A percentile compares a stretch with the other conserved stretches of the same genome.
Conservation (phyloP, 2,329 filamentous ascomycete genomes). For the Colletotrichum abscissum region DNA sequence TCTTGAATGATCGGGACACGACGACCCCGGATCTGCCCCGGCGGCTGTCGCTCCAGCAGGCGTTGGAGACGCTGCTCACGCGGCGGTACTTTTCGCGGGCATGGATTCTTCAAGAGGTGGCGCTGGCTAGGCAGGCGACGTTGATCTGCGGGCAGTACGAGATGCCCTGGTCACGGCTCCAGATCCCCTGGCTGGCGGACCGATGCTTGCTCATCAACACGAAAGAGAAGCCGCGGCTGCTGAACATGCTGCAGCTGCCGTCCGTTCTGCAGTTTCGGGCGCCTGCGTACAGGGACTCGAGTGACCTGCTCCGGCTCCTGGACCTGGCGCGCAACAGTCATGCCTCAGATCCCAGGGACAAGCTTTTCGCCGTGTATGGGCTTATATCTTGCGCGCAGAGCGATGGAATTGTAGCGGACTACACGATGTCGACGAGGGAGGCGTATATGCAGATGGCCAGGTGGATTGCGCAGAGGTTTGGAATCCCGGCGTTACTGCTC, state of each 20-base stretch:
- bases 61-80: not conserved
- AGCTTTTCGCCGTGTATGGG: slow-evolving; percentile 40
- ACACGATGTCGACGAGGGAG: slow-evolving; percentile 10
- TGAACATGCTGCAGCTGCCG: not conserved
- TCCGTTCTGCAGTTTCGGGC: not conserved
- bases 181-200: not conserved
- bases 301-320: not conserved
- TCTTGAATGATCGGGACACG: not conserved
- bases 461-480: slow-evolving; percentile 10
- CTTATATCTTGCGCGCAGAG: slow-evolving; percentile 37
- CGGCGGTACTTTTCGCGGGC: slow-evolving; percentile 13
- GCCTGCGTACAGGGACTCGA: slow-evolving; percentile 6
- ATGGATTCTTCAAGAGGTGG: slow-evolving; percentile 43
- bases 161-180: slow-evolving; percentile 18
- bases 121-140: slow-evolving; percentile 29
- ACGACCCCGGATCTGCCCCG: not conserved
- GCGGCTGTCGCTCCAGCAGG: not conserved
- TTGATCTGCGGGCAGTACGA: not conserved
- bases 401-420: slow-evolving; percentile 36
- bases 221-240: not conserved
- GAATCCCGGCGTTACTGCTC: not conserved
- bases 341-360: slow-evolving; percentile 41
- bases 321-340: not conserved
- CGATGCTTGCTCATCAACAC: not conserved
- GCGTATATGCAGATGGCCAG: not conserved